These are phyloP conservation scores for Termitomyces sp. DNA, from an alignment of 768 basidiomycete genomes.

Conservation along the genomic window DNA sequence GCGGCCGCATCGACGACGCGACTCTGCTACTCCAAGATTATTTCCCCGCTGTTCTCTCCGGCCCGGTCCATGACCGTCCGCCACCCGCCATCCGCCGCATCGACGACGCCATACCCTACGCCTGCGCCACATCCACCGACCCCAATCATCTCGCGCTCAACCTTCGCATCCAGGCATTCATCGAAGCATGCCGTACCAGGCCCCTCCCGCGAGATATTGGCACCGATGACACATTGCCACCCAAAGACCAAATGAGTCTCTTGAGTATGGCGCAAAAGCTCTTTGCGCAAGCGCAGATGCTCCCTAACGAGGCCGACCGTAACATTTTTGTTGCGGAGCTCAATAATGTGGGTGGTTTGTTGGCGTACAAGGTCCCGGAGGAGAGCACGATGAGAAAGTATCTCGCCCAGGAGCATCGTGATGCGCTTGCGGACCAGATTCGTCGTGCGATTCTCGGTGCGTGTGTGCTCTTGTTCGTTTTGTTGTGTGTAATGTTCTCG, in stretches of 20 bases:
- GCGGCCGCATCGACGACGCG: conserved; percentile 72
- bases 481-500: too few relatives aligned
- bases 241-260: conserved; percentile 32
- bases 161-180: conserved; percentile 81
- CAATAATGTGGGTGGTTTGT: conserved; percentile 63
- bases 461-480: conserved; percentile 16
- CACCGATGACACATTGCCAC: neutral
- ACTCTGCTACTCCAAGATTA: conserved; percentile 57
- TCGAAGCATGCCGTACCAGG: conserved; percentile 74
- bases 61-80: conserved; percentile 19
- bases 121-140: conserved; percentile 57
- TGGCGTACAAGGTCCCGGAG: conserved; percentile 83
- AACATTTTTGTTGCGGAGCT: conserved; percentile 65
- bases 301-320: conserved; percentile 52
- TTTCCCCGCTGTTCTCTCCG: conserved; percentile 58
- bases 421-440: conserved; percentile 82
- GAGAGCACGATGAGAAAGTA: conserved; percentile 72
- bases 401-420: conserved; percentile 68
- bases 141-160: conserved; percentile 79
- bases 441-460: conserved; percentile 80
- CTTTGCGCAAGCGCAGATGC: conserved; percentile 50
- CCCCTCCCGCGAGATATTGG: conserved; percentile 32
- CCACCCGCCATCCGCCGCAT: conserved; percentile 11
- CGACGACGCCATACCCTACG: conserved; percentile 37
- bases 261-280: conserved; percentile 62